Evolutionary conservation across 768 basidiomycete species (phyloP).

Genomic region (Mycena capillaripes): DNA sequence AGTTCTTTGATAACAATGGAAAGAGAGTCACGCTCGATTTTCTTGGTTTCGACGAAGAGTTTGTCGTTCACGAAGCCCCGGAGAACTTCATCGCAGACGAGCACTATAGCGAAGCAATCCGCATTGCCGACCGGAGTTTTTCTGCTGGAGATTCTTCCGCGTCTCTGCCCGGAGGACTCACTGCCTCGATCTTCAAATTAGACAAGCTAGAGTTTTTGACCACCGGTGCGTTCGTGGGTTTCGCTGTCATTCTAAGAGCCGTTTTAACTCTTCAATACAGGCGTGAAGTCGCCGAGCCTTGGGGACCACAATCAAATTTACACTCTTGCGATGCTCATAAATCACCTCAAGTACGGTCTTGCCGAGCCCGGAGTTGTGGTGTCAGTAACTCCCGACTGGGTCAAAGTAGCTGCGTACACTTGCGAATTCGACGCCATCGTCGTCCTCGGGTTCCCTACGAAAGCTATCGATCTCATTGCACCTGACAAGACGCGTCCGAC

Average conservation of each 20-base stretch:
- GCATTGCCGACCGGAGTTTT: slow-evolving; percentile 30
- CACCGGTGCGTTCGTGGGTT: slow-evolving; percentile 26
- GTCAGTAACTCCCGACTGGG: slow-evolving; percentile 33
- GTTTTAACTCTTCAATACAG: slow-evolving; percentile 1
- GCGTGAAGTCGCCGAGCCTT: slow-evolving; percentile 21
- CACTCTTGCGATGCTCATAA: slow-evolving; percentile 35
- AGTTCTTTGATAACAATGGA: slow-evolving; percentile 26
- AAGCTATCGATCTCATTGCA: slow-evolving; percentile 31
- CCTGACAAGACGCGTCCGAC: slow-evolving; percentile 22
- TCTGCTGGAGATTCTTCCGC: slow-evolving; percentile 30
- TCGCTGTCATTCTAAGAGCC: too few relatives aligned
- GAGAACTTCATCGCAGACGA: slow-evolving; percentile 29
- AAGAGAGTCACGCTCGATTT: slow-evolving; percentile 26
- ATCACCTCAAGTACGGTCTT: slow-evolving; percentile 36
- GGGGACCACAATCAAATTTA: slow-evolving; percentile 36
- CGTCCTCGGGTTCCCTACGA: slow-evolving; percentile 36
- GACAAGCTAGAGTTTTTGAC: slow-evolving; percentile 31
- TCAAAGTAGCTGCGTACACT: slow-evolving; percentile 36
- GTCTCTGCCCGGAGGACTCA: slow-evolving; percentile 31
- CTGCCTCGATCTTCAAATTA: slow-evolving; percentile 35
- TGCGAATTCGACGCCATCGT: slow-evolving; percentile 36
- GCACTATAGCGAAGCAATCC: slow-evolving; percentile 31
- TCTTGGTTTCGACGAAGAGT: slow-evolving; percentile 28
- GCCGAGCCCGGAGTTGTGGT: slow-evolving; percentile 34
- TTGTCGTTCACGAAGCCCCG: slow-evolving; percentile 25